phyloP scores from a whole-genome alignment of 129 eudicot species.

The Pseudognaphalium luteoalbum region DNA sequence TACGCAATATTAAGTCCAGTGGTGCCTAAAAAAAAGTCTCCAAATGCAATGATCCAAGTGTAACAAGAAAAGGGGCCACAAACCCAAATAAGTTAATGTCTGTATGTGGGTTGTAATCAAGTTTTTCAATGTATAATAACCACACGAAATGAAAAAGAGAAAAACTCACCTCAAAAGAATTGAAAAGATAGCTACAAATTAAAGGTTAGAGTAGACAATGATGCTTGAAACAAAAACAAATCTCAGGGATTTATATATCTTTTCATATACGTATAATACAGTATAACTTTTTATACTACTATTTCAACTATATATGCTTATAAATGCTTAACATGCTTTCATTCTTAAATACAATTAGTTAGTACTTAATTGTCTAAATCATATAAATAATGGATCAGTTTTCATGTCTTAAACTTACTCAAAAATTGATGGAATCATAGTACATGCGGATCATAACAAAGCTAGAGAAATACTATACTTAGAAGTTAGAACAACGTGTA shows the following conservation, averaged over 20 bases:
- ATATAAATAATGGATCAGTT: neutral
- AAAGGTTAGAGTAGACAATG: conserved; percentile 51
- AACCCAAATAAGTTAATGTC: conserved; percentile 29
- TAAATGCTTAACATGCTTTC: neutral
- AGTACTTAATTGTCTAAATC: neutral
- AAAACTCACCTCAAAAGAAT: conserved; percentile 70
- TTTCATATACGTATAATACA: no score
- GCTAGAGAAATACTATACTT: no score
- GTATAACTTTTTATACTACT: neutral
- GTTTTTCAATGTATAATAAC: conserved; percentile 24
- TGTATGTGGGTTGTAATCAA: conserved; percentile 36
- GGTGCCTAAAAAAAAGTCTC: conserved; percentile 20
- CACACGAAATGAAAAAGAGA: conserved; percentile 28
- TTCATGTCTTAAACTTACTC: neutral
- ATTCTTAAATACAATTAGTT: neutral
- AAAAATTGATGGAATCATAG: no score
- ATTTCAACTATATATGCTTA: neutral
- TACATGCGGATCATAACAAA: no score
- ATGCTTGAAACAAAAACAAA: conserved; percentile 55
- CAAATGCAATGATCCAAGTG: conserved; percentile 45
- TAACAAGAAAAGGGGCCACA: conserved; percentile 30
- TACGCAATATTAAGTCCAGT: neutral
- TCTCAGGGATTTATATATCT: conserved; percentile 36
- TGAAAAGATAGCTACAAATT: conserved; percentile 35
- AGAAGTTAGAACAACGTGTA: neutral